Evolutionary conservation across 2,329 filamentous ascomycete genomes (phyloP), one percentile per base, ranked within the genome.

Genomic region (Phialophora verrucosa): DNA sequence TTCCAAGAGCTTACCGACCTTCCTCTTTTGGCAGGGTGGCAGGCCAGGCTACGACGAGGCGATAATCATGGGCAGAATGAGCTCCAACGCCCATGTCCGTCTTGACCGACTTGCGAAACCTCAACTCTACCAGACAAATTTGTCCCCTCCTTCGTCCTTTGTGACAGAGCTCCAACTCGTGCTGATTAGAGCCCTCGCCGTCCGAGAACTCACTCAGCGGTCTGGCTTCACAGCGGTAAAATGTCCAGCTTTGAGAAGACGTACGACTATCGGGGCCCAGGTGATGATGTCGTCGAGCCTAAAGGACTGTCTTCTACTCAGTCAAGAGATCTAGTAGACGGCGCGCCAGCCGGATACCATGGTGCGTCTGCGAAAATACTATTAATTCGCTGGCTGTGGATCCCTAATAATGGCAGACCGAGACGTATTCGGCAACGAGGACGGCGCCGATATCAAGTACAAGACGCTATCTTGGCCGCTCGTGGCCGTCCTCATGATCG

Each of bases 401-500:
- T 49, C 25, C 14, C 59, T 61, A 12, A 61, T 49, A 42, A 10
- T 20, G 6, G 23, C 14, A 68, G 67, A 67, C 20, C 72, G 75
- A 12, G 81, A 82, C 62, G 78, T 83, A 32, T 81, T 83, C 70
- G 81, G 80, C 1, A 70, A 77, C 60, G 76, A 78, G 64, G 75
- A 75, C 38, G 69, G 68, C 20, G 75, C 78, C 53, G 70, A 77
- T 62, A 85, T 85, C 74, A 81, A 83, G 67, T 86, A 85, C 76
- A 84, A 84, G 71, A 84, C 82, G 0, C 72, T 85, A 12, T 80
- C 79, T 23, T 85, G 83, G 84, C 81, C 78, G 44, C 75, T 85
- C 42, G 83, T 85, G 3, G 79, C 83, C 8, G 75, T 84, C 4
- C 76, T 86, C 65, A 86, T 85, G 83, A 84, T 86, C 57, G 82